A percentile compares a stretch with the other conserved stretches of the same genome.
phyloP scores from a whole-genome alignment of 2,329 filamentous ascomycete species.

The Diaporthe ampelina region DNA sequence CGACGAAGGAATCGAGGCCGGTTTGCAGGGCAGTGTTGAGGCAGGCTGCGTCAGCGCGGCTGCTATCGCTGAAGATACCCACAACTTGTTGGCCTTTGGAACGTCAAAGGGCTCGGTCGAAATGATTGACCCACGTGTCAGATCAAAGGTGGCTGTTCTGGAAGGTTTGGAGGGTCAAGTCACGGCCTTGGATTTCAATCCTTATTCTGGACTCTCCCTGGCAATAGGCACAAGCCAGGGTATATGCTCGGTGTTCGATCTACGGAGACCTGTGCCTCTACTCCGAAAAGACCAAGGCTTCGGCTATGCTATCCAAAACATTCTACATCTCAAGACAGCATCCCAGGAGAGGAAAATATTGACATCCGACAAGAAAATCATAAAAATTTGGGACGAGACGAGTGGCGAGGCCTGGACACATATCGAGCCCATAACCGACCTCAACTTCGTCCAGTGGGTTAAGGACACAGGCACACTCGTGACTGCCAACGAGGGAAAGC shows the following conservation, averaged over 20 bases:
- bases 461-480: constrained; percentile 94
- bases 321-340: constrained; percentile 79
- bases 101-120: constrained; percentile 96
- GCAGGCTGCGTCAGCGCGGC: constrained; percentile 90
- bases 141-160: constrained; percentile 84
- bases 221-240: constrained; percentile 91
- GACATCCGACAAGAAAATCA: constrained; percentile 93
- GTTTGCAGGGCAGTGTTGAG: constrained; percentile 88
- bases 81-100: constrained; percentile 93
- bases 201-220: constrained; percentile 81
- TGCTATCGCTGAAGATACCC: constrained; percentile 87
- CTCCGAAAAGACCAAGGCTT: constrained; percentile 97
- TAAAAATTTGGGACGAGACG: constrained; percentile 93
- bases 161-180: constrained; percentile 79
- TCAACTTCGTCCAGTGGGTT: constrained; percentile 95
- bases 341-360: constrained; percentile 89
- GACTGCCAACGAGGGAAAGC: constrained; percentile 95
- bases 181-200: constrained; percentile 88
- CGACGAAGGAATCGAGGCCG: constrained; percentile 80
- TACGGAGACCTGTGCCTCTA: constrained; percentile 87
- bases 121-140: constrained; percentile 93
- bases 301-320: constrained; percentile 89
- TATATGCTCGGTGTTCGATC: constrained; percentile 90
- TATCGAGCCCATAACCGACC: constrained; percentile 92
- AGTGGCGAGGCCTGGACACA: constrained; percentile 94